Conservation (phyloP, 2,329 filamentous ascomycete genomes). For the Emmonsia crescens region DNA sequence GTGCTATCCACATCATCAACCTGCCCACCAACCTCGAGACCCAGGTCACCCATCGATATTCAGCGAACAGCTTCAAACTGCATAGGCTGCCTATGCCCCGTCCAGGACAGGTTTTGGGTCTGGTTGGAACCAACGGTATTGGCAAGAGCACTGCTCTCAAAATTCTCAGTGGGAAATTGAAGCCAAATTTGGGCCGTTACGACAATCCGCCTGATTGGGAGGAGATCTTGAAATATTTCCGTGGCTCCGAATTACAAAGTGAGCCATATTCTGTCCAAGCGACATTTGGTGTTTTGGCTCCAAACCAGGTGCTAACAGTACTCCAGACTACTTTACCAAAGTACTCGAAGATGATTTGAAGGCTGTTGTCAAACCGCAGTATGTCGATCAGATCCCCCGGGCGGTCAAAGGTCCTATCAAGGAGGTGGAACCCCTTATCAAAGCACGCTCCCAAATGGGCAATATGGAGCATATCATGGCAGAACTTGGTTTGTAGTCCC, state of each 20-base stretch:
- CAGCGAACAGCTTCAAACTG: constrained; percentile 98
- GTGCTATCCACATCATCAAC: constrained; percentile 99
- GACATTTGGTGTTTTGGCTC: neutral
- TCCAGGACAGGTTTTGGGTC: constrained; percentile 86
- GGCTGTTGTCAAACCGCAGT: constrained; percentile 97
- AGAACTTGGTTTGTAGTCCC: constrained; percentile 47
- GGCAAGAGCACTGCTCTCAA: constrained; percentile 99
- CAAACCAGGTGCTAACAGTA: neutral
- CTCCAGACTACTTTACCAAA: constrained; percentile 91
- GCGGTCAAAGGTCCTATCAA: constrained; percentile 75
- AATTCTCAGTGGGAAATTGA: constrained; percentile 95
- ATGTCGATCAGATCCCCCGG: constrained; percentile 95
- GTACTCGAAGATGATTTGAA: constrained; percentile 93
- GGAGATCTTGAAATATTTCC: constrained; percentile 96
- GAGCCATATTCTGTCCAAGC: constrained; percentile 29
- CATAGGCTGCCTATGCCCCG: constrained; percentile 93
- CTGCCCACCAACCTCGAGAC: constrained; percentile 97
- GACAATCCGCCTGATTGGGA: constrained; percentile 99
- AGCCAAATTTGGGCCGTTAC: constrained; percentile 90
- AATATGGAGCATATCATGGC: constrained; percentile 77
- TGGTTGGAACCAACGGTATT: constrained; percentile 99
- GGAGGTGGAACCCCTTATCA: constrained; percentile 67
- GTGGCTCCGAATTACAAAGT: constrained; percentile 96
- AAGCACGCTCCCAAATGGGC: constrained; percentile 62
- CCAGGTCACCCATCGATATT: constrained; percentile 96